These are phyloP conservation scores for Debaryomyces singareniensis DNA, from an alignment of 1,139 yeast species.

Conservation along the genomic window DNA sequence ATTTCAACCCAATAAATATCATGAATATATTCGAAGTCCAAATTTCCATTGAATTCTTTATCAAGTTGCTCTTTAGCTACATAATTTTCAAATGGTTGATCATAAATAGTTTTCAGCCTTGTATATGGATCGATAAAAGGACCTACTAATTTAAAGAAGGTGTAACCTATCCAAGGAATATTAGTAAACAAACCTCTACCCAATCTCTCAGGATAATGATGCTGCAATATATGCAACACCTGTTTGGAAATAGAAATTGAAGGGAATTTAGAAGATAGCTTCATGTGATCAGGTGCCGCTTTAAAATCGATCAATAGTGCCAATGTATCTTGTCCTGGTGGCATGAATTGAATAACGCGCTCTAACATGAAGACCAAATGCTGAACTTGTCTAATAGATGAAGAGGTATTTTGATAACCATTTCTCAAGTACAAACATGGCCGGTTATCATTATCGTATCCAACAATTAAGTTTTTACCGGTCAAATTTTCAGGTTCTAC, in stretches of 20 bases:
- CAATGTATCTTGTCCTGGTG: conserved; percentile 43
- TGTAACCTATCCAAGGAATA: conserved; percentile 44
- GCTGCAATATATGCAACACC: conserved; percentile 63
- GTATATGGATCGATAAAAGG: conserved; percentile 48
- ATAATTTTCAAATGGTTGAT: conserved; percentile 40
- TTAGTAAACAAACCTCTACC: conserved; percentile 43
- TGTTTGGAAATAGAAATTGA: conserved; percentile 74
- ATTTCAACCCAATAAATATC: conserved; percentile 75
- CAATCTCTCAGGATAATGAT: conserved; percentile 44
- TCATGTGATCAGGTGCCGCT: conserved; percentile 42
- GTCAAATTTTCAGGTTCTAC: conserved; percentile 49
- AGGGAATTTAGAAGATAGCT: conserved; percentile 64
- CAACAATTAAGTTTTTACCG: conserved; percentile 43
- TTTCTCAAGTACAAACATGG: conserved; percentile 45
- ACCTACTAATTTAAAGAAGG: conserved; percentile 40
- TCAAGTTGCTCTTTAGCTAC: conserved; percentile 43
- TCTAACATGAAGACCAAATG: conserved; percentile 47
- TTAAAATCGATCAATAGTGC: conserved; percentile 44
- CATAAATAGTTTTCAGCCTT: conserved; percentile 42
- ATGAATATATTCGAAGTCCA: conserved; percentile 56
- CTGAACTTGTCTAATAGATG: conserved; percentile 39
- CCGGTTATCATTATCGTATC: conserved; percentile 40
- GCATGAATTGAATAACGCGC: conserved; percentile 42
- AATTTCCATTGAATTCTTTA: conserved; percentile 39
- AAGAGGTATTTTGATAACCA: conserved; percentile 43